Conservation (phyloP, 805 yeast species). For the Ogataea pilisensis region DNA sequence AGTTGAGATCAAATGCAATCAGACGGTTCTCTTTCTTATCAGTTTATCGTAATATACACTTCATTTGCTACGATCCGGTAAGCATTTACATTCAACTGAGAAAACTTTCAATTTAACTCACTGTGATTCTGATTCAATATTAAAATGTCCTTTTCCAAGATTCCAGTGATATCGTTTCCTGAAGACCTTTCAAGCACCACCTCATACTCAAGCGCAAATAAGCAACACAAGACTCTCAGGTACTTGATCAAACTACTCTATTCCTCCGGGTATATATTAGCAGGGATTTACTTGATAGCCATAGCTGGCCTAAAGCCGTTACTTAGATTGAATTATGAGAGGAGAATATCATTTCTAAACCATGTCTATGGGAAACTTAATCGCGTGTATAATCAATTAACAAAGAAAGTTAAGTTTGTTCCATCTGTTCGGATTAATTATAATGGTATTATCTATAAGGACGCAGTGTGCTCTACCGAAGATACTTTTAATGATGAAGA, state of each 20-base stretch:
- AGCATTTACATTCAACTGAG: no score
- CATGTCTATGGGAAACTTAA: constrained; percentile 27
- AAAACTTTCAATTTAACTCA: no score
- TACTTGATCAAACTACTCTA: constrained; percentile 30
- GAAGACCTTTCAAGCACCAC: constrained; percentile 24
- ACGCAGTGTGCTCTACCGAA: constrained; percentile 29
- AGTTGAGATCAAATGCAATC: no score
- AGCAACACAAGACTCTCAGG: constrained; percentile 26
- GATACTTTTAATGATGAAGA: constrained; percentile 10
- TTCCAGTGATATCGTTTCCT: constrained; percentile 32
- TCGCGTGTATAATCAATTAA: constrained; percentile 25
- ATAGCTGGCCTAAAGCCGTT: constrained; percentile 38
- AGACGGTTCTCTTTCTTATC: no score
- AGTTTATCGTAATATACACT: no score
- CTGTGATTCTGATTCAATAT: no score
- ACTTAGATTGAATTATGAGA: constrained; percentile 34
- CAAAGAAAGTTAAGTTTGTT: constrained; percentile 28
- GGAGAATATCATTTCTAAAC: constrained; percentile 34
- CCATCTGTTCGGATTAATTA: constrained; percentile 41
- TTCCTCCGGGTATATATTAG: constrained; percentile 32
- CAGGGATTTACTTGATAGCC: constrained; percentile 29
- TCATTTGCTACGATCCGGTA: no score
- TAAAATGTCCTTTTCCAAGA: constrained; percentile 7
- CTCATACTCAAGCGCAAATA: constrained; percentile 1
- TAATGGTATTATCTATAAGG: constrained; percentile 35